A percentile compares a stretch with the other conserved stretches of the same genome.
These are phyloP conservation scores for Chrysophaeum taylorii DNA, from an alignment of 352 stramenopile genomes.

Conservation along the genomic window DNA sequence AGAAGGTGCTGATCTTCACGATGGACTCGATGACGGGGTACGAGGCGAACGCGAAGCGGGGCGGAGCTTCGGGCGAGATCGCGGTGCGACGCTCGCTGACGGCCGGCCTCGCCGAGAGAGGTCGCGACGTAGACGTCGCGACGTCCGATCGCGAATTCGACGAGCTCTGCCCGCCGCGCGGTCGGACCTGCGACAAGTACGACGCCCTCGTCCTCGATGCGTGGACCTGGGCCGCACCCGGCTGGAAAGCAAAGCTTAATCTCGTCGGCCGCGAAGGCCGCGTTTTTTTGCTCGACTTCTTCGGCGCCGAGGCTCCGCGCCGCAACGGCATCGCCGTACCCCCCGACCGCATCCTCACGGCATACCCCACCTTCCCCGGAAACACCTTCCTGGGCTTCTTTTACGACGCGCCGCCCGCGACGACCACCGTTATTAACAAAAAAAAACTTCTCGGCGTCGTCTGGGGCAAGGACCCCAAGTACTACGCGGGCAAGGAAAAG, in stretches of 20 bases:
- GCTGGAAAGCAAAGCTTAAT: not conserved
- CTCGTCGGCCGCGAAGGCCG: not conserved
- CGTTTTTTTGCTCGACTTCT: not conserved
- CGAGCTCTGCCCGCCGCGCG: too few relatives aligned
- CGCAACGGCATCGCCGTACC: not conserved
- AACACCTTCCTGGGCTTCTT: slow-evolving; percentile 5
- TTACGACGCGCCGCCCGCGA: not conserved
- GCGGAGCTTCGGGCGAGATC: too few relatives aligned
- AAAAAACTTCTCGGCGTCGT: slow-evolving; percentile 3
- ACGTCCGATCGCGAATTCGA: too few relatives aligned
- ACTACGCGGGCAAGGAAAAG: slow-evolving; percentile 1
- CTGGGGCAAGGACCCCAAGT: slow-evolving; percentile 18
- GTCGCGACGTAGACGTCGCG: too few relatives aligned
- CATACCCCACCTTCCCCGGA: not conserved
- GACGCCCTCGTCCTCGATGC: not conserved
- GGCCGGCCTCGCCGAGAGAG: too few relatives aligned
- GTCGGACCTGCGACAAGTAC: too few relatives aligned
- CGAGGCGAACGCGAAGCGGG: too few relatives aligned
- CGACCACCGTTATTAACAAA: not conserved
- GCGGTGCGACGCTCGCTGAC: too few relatives aligned
- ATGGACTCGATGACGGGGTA: too few relatives aligned
- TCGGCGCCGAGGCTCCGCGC: not conserved
- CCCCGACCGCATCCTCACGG: not conserved
- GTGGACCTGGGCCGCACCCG: not conserved
- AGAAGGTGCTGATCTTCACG: too few relatives aligned